Evolutionary conservation across 768 basidiomycete genomes (phyloP).

Genomic region (Mycena galopus): DNA sequence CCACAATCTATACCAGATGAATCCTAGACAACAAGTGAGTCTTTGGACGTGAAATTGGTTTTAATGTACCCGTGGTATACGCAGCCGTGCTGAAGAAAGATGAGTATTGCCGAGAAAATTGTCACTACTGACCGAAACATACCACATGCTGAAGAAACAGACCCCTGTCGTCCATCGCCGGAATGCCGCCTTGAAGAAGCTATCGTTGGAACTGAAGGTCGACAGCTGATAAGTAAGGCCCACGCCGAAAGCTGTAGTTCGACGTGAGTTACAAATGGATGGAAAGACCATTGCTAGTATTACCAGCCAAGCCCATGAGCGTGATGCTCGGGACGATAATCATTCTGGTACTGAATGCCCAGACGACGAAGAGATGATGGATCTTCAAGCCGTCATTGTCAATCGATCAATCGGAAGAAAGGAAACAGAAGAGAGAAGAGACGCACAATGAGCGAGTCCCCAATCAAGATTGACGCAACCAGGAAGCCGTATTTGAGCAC

Average conservation of each 20-base stretch:
- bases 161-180: constrained; percentile 7
- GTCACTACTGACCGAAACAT: neutral
- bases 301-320: neutral
- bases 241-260: constrained; percentile 11
- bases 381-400: too few species aligned
- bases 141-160: constrained; percentile 10
- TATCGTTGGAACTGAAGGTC: neutral
- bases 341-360: neutral
- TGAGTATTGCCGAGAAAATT: neutral
- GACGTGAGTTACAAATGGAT: too few species aligned
- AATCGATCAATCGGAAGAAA: neutral
- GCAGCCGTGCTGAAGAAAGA: neutral
- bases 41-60: neutral
- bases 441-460: constrained; percentile 1
- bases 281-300: too few species aligned
- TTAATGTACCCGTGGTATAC: constrained; percentile 2
- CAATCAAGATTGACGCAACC: neutral
- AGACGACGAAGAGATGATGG: constrained; percentile 12
- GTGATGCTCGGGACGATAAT: constrained; percentile 4
- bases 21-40: constrained; percentile 4
- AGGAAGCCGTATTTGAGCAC: too few species aligned
- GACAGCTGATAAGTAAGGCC: too few species aligned
- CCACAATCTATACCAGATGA: constrained; percentile 24
- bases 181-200: neutral
- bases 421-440: neutral